Evolutionary conservation across 208 protist genomes (phyloP), one percentile per base, ranked within the genome.

Genomic region (Entamoeba invadens): DNA sequence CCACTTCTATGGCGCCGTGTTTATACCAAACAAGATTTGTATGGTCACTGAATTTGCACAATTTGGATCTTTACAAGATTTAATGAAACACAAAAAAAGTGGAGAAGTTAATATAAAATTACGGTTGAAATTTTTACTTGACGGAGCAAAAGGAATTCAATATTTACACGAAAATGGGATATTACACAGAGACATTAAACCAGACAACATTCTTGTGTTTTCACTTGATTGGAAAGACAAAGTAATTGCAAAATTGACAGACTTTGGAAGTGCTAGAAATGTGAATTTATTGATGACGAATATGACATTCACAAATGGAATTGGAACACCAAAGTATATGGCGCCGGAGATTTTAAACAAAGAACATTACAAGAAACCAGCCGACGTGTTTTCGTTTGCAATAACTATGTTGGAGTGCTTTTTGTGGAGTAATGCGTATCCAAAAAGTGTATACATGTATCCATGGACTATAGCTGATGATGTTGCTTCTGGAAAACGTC

Each of bases 331-430:
- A n/a, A n/a, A 21, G 6, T 96, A 92, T 72, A 96, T 95, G 94
- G 94, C 95, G 16, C 95, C 95, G 14, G 95, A 96, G 50, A 93
- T 96, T 47, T 46, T 96, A 72, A n/a, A 51, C 38, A 94, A 93
- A 3, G 4, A 93, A 72, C 42, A 87, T 21, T 96, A 96, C 92
- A 93, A 93, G 47, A 44, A 95, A 16, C 94, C 94, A 3, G 95
- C 93, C 6, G 96, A 97, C 94, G 95, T 97, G 2, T 97, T 95
- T 46, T 94, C 94, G 0, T 97, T 95, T 95, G 96, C 94, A 35
- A 94, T 97, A 16, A 94, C 96, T 0, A 68, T 96, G 45, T 94
- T 50, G 0, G 95, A 96, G 46, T 45, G 96, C 5, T 93, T 96
- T 95, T 18, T 68, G 95, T 47, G 46, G 72, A 42, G 57, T 47